These are phyloP conservation scores for Fistulifera pelliculosa DNA, from an alignment of 108 stramenopile species.

Conservation along the genomic window DNA sequence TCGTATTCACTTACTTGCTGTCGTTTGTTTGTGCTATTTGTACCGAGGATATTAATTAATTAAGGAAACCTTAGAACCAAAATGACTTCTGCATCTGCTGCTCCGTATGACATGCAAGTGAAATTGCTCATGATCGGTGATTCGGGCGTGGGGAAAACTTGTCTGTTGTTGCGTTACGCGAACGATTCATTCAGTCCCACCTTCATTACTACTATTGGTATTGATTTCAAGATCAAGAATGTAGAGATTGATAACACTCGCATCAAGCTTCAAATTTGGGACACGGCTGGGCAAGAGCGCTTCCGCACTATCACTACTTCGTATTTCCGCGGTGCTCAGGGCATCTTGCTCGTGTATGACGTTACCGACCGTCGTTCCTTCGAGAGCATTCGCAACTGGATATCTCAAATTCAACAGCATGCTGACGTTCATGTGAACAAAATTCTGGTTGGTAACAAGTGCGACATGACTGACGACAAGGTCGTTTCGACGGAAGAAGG, in stretches of 20 bases:
- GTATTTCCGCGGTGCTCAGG: conserved; percentile 96
- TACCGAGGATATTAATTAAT: too few species aligned
- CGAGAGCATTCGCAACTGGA: conserved; percentile 96
- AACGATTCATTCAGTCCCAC: conserved; percentile 97
- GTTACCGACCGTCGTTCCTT: conserved; percentile 97
- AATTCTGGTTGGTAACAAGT: conserved; percentile 98
- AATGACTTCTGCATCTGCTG: conserved; percentile 39
- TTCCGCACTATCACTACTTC: conserved; percentile 94
- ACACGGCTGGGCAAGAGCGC: conserved; percentile 88
- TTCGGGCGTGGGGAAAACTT: conserved; percentile 97
- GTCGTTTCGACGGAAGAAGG: conserved; percentile 94
- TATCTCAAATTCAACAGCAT: conserved; percentile 95
- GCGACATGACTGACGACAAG: conserved; percentile 93
- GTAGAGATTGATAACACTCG: conserved; percentile 87
- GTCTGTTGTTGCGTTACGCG: conserved; percentile 96
- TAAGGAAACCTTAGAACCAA: background rate
- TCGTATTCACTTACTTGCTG: too few species aligned
- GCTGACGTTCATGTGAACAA: conserved; percentile 95
- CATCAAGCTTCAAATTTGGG: conserved; percentile 96
- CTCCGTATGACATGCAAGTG: conserved; percentile 96
- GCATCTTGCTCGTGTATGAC: conserved; percentile 97
- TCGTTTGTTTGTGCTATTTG: too few species aligned
- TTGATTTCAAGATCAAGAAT: conserved; percentile 97
- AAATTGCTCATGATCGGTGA: conserved; percentile 99
- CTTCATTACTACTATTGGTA: conserved; percentile 98